These are phyloP conservation scores for Fusarium verrucosum DNA, from an alignment of 2,329 filamentous ascomycete species.

Conservation along the genomic window DNA sequence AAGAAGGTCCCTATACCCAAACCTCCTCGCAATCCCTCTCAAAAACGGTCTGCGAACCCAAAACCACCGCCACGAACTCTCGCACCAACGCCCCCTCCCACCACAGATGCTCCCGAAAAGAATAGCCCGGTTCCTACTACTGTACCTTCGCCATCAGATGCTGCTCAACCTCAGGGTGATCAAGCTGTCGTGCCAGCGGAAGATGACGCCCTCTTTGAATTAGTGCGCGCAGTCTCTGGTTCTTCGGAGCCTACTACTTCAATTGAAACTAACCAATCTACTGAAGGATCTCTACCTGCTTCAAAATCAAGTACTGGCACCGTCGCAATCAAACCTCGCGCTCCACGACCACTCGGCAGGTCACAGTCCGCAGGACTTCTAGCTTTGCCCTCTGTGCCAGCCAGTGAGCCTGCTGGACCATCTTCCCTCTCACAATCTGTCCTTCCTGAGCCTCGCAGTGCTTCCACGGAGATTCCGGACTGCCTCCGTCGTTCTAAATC, in stretches of 20 bases:
- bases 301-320: slow-evolving; percentile 19
- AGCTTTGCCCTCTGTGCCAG: slow-evolving; percentile 50
- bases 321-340: slow-evolving; percentile 25
- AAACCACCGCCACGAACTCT: slow-evolving; percentile 39
- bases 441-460: slow-evolving; percentile 24
- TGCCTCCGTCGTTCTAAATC: slow-evolving; percentile 53
- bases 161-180: slow-evolving; percentile 9
- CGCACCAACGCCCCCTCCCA: slow-evolving; percentile 52
- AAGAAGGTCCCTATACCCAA: slow-evolving; percentile 20
- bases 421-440: slow-evolving; percentile 51
- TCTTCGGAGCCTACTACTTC: slow-evolving; percentile 34
- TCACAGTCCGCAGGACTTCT: slow-evolving; percentile 53
- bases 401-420: slow-evolving; percentile 62
- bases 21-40: slow-evolving; percentile 18
- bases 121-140: slow-evolving; percentile 42
- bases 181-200: slow-evolving; percentile 12
- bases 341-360: slow-evolving; percentile 45
- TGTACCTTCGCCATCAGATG: slow-evolving; percentile 16
- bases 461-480: slow-evolving; percentile 47
- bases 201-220: slow-evolving; percentile 31
- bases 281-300: slow-evolving; percentile 24
- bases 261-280: slow-evolving; percentile 30
- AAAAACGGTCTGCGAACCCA: slow-evolving; percentile 33
- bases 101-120: slow-evolving; percentile 51
- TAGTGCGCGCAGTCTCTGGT: slow-evolving; percentile 32